A percentile compares a stretch with the other conserved stretches of the same genome.
Conservation (phyloP, 2,329 filamentous ascomycete genomes). For the Calonectria pteridis region DNA sequence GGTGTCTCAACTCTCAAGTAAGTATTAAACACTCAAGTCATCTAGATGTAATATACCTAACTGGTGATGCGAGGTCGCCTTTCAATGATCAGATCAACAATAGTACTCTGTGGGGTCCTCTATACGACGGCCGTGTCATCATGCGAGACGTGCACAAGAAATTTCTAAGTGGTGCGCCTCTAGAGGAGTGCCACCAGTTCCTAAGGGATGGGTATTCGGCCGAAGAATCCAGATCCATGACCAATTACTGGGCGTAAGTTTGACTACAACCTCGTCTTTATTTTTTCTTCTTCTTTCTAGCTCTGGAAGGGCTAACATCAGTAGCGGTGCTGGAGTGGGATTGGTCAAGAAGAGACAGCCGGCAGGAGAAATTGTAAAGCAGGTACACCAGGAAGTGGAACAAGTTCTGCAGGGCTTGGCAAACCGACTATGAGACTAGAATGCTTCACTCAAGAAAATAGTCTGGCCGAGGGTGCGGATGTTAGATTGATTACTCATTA, state of each 20-base stretch:
- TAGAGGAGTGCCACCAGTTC: conserved; percentile 57
- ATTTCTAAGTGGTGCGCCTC: conserved; percentile 53
- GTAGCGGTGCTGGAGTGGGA: conserved; percentile 59
- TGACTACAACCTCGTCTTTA: not conserved
- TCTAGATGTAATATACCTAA: not conserved
- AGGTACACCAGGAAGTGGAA: conserved; percentile 54
- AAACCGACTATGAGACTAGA: conserved; percentile 22
- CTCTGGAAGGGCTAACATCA: conserved; percentile 19
- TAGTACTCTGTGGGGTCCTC: conserved; percentile 54
- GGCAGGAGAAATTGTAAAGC: conserved; percentile 58
- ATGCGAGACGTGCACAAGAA: conserved; percentile 55
- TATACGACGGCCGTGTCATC: conserved; percentile 60
- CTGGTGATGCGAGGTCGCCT: conserved; percentile 43
- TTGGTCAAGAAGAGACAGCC: conserved; percentile 56
- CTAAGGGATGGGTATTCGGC: conserved; percentile 53
- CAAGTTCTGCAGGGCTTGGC: conserved; percentile 49
- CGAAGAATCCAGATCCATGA: conserved; percentile 49
- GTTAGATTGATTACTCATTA: not conserved
- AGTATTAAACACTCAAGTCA: too few species aligned
- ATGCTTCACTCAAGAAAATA: not conserved
- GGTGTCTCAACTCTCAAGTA: conserved; percentile 61
- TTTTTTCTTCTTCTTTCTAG: too few species aligned
- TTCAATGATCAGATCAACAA: conserved; percentile 58
- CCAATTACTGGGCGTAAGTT: conserved; percentile 55
- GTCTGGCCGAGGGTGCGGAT: not conserved